Percentiles rank a stretch among this genome's conserved stretches.
phyloP scores from a whole-genome alignment of 176 grass and related monocot species.

The Tuctoria greenei region DNA sequence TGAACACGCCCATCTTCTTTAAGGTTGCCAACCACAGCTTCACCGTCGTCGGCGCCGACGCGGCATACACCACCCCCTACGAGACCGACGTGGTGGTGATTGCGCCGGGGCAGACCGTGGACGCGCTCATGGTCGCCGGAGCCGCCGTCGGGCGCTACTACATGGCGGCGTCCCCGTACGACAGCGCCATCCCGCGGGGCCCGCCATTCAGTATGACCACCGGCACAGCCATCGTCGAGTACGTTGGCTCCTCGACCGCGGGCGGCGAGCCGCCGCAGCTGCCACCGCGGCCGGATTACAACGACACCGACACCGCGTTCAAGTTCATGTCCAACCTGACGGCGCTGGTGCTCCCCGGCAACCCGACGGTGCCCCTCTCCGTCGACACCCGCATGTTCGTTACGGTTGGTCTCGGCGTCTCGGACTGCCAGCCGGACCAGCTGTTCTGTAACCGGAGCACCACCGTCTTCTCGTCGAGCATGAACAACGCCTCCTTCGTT shows the following conservation, averaged over 20 bases:
- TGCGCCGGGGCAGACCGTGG: slow-evolving; percentile 70
- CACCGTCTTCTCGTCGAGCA: slow-evolving; percentile 47
- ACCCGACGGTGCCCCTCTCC: slow-evolving; percentile 44
- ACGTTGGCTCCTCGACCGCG: not conserved
- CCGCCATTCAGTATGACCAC: slow-evolving; percentile 14
- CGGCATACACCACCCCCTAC: slow-evolving; percentile 44
- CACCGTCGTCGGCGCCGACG: slow-evolving; percentile 65
- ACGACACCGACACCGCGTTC: slow-evolving; percentile 38
- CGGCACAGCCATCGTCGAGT: slow-evolving; percentile 45
- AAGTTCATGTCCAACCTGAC: slow-evolving; percentile 57
- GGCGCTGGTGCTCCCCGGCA: slow-evolving; percentile 35
- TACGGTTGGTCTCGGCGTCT: slow-evolving; percentile 45
- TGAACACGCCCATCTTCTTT: slow-evolving; percentile 72
- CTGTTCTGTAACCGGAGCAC: slow-evolving; percentile 11
- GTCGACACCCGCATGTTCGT: slow-evolving; percentile 64
- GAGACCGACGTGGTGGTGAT: slow-evolving; percentile 40
- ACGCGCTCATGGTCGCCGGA: slow-evolving; percentile 55
- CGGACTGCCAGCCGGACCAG: slow-evolving; percentile 46
- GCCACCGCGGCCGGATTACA: not conserved
- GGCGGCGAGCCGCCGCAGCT: too few relatives aligned
- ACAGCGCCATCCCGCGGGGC: not conserved
- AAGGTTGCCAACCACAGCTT: slow-evolving; percentile 60
- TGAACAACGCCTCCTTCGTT: slow-evolving; percentile 77
- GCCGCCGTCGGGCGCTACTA: slow-evolving; percentile 45
- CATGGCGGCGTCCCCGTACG: slow-evolving; percentile 52